Conservation (phyloP, 2,329 filamentous ascomycete species). For the Colletotrichum zoysiae region DNA sequence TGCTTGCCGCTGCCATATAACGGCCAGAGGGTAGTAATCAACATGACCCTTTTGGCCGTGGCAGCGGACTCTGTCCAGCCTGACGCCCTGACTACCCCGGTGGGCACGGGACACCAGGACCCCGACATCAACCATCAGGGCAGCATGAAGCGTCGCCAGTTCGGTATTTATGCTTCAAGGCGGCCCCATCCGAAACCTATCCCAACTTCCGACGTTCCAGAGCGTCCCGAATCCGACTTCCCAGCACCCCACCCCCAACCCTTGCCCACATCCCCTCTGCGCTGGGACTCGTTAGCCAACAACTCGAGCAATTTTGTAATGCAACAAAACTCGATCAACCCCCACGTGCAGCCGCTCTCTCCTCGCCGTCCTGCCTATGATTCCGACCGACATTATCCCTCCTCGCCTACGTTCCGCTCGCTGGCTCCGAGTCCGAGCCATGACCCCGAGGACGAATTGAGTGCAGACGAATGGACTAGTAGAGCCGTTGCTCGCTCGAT, state of each 20-base stretch:
- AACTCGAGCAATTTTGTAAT: constrained; percentile 39
- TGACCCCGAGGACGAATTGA: constrained; percentile 40
- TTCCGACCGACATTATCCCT: constrained; percentile 48
- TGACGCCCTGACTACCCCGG: constrained; percentile 28
- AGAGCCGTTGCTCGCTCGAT: constrained; percentile 38
- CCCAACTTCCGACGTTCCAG: constrained; percentile 41
- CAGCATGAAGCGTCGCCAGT: constrained; percentile 42
- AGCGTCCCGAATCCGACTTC: constrained; percentile 30
- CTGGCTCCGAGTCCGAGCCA: constrained; percentile 34
- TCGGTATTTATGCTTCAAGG: constrained; percentile 42
- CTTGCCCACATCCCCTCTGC: constrained; percentile 52
- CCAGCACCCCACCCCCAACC: constrained; percentile 47
- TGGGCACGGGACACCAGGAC: constrained; percentile 33
- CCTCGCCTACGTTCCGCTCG: constrained; percentile 50
- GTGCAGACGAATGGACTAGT: constrained; percentile 43
- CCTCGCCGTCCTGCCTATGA: constrained; percentile 46
- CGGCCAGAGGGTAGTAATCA: constrained; percentile 33
- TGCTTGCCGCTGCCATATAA: constrained; percentile 37
- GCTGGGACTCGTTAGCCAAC: constrained; percentile 61
- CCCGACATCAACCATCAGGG: constrained; percentile 32
- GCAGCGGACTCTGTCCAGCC: constrained; percentile 41
- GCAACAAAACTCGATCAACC: constrained; percentile 32
- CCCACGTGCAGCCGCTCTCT: constrained; percentile 28
- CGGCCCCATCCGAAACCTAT: constrained; percentile 40
- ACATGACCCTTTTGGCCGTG: constrained; percentile 43